phyloP scores from a whole-genome alignment of 495 filamentous ascomycete genomes.

The Collariella sp. region DNA sequence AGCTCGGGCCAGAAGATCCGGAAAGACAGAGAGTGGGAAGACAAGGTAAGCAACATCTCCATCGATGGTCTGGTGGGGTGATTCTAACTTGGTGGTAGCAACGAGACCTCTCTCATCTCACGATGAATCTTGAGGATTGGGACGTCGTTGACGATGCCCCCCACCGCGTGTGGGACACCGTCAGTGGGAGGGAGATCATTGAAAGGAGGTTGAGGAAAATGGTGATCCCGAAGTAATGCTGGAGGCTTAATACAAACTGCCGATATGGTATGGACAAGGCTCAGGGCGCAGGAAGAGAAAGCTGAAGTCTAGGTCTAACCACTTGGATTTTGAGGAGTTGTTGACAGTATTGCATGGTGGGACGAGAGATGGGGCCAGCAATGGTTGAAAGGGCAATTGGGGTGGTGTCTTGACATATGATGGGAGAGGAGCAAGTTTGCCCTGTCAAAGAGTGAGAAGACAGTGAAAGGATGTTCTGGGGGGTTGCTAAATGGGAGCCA shows the following conservation, averaged over 20 bases:
- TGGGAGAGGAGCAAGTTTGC: no score
- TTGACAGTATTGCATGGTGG: no score
- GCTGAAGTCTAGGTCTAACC: no score
- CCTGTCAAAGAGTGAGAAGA: no score
- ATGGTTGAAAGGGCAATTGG: no score
- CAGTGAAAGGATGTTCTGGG: no score
- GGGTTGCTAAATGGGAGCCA: no score
- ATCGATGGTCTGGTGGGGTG: not conserved
- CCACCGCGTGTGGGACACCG: constrained; percentile 74
- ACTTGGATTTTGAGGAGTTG: no score
- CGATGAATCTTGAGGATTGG: constrained; percentile 68
- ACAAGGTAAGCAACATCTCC: constrained; percentile 32
- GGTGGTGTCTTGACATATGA: no score
- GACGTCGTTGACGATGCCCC: constrained; percentile 78
- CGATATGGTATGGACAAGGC: not conserved
- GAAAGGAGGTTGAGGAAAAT: constrained; percentile 44
- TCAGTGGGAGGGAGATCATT: constrained; percentile 58
- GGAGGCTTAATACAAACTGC: not conserved
- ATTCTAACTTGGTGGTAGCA: constrained; percentile 38
- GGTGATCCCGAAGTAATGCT: constrained; percentile 26
- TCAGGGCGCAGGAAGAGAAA: no score
- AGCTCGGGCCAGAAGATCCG: constrained; percentile 58
- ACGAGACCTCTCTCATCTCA: constrained; percentile 70
- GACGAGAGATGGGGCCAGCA: not conserved
- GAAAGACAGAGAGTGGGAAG: constrained; percentile 60